Evolutionary conservation across 1,284 basidiomycete genomes (phyloP).

Genomic region (Grifola frondosa): DNA sequence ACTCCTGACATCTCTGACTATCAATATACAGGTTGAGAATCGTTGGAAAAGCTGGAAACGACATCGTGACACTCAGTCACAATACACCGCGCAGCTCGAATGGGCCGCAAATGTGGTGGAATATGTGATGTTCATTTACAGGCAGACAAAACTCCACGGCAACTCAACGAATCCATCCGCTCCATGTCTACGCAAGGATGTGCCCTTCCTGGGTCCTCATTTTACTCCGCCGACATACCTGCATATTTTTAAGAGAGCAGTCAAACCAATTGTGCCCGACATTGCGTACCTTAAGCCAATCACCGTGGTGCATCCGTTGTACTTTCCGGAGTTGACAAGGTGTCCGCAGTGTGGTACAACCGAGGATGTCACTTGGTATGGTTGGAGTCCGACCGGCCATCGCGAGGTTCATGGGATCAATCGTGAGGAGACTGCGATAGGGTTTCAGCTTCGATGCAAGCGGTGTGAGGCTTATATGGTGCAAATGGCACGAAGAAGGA

Average conservation of each 20-base stretch:
- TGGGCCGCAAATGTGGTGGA: conserved; percentile 22
- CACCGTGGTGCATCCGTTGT: conserved; percentile 19
- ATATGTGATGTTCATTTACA: conserved; percentile 20
- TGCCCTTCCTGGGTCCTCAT: not conserved
- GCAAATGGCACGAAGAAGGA: conserved; percentile 6
- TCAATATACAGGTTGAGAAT: not conserved
- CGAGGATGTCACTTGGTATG: conserved; percentile 6
- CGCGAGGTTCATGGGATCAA: conserved; percentile 16
- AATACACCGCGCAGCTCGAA: conserved; percentile 14
- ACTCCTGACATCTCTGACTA: too few relatives aligned
- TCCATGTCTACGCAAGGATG: not conserved
- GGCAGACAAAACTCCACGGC: too few relatives aligned
- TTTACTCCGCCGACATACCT: not conserved
- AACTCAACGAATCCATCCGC: conserved; percentile 7
- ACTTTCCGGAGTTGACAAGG: conserved; percentile 9
- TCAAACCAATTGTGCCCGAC: not conserved
- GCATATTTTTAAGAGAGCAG: not conserved
- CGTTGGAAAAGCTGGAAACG: not conserved
- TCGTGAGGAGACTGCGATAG: conserved; percentile 16
- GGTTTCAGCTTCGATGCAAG: conserved; percentile 19
- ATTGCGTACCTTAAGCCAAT: conserved; percentile 15
- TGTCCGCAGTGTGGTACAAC: conserved; percentile 14
- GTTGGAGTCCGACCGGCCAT: conserved; percentile 13
- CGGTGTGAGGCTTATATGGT: conserved; percentile 11
- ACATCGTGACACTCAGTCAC: conserved; percentile 5